Evolutionary conservation across 257 asterid genomes (phyloP), one percentile per base, ranked within the genome.

Genomic region (Solanum etuberosum): DNA sequence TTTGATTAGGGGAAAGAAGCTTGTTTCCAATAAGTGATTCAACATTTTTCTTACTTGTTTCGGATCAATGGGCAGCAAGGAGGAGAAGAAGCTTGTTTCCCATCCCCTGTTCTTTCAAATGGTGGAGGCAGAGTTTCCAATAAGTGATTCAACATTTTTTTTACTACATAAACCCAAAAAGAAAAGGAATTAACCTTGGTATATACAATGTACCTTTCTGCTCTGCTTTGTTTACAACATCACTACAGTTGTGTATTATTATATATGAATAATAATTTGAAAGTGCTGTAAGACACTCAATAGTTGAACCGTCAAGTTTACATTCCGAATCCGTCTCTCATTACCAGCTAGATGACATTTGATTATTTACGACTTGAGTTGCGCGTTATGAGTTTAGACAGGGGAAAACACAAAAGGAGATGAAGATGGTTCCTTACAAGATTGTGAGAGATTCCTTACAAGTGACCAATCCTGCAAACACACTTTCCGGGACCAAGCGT

Each of bases 401-500:
- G 35, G 35, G 5, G 35, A 34, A 34, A 34, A 34, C 35, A 34
- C 35, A 34, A n/a, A n/a, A n/a, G 3, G 35, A 34, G 35, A 34
- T 34, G 35, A 34, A 3, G 35, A 34, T 4, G 35, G 35, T 34
- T 34, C 35, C 35, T 34, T 34, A 34, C 2, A 34, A 34, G 35
- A 34, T 34, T 34, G 3, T 34, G 35, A 34, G 5, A 34, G 35
- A 5, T 34, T 34, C 35, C 35, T 34, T 34, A 34, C 35, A 34
- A 11, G 92, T 92, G 10, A 92, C 94, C 31, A 92, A 92, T 57
- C 93, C 94, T 2, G 82, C 89, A 9, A 91, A 90, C 84, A 92
- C 94, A 0, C 25, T 92, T 4, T 92, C 88, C 71, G 93, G 91
- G 37, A 89, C 91, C 46, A 92, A 92, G 86, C 92, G 94, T 31